Evolutionary conservation across 169 alveolate species (phyloP).

Genomic region (Cryptosporidium tyzzeri): DNA sequence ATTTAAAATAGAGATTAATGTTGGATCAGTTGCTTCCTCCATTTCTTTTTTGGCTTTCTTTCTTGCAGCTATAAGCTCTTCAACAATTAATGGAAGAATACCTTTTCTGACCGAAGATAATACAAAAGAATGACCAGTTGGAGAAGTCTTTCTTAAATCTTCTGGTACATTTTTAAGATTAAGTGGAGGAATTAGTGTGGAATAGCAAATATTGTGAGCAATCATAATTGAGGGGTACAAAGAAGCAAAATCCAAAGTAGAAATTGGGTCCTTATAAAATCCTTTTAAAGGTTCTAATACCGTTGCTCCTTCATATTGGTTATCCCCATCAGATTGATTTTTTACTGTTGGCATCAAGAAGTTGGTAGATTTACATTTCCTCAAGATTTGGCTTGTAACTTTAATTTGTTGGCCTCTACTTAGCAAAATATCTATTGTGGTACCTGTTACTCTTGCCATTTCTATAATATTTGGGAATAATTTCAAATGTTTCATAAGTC

Average conservation of each 20-base stretch:
- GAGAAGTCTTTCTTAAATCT: conserved; percentile 76
- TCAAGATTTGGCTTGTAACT: conserved; percentile 94
- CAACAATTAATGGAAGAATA: conserved; percentile 96
- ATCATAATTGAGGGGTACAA: conserved; percentile 99
- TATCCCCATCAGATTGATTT: conserved; percentile 24
- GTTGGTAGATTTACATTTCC: conserved; percentile 91
- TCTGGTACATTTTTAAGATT: conserved; percentile 79
- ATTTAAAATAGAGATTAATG: conserved; percentile 90
- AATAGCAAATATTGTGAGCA: conserved; percentile 98
- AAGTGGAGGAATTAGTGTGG: conserved; percentile 91
- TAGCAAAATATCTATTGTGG: conserved; percentile 93
- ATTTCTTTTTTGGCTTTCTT: conserved; percentile 94
- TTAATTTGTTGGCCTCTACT: conserved; percentile 96
- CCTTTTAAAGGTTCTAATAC: conserved; percentile 95
- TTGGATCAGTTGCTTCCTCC: conserved; percentile 91
- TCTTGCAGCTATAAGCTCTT: conserved; percentile 96
- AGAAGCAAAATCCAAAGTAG: conserved; percentile 99
- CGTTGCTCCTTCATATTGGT: conserved; percentile 94
- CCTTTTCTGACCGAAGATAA: conserved; percentile 88
- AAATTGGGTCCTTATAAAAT: conserved; percentile 97
- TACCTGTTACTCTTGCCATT: conserved; percentile 99
- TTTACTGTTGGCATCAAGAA: conserved; percentile 92
- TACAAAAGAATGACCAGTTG: conserved; percentile 77
- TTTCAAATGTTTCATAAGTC: conserved; percentile 95
- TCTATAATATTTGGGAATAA: conserved; percentile 97